Evolutionary conservation across 2,329 filamentous ascomycete genomes (phyloP).

Genomic region (Lasiodiplodia gonubiensis): DNA sequence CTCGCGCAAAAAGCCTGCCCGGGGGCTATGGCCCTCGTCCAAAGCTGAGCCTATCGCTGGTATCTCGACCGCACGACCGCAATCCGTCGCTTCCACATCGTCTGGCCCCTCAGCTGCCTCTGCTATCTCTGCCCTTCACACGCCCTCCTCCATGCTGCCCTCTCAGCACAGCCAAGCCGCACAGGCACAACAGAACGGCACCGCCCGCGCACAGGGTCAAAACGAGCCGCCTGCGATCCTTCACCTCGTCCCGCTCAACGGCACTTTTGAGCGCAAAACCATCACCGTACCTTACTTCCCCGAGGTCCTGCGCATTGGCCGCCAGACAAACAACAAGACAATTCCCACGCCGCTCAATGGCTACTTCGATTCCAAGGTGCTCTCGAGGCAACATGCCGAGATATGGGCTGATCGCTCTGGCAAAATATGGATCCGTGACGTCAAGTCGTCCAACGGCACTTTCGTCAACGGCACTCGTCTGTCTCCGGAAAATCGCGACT

Average conservation of each 20-base stretch:
- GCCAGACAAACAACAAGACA: conserved; percentile 97
- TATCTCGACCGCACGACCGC: conserved; percentile 65
- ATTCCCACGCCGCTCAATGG: conserved; percentile 89
- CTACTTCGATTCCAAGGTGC: conserved; percentile 97
- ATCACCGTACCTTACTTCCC: conserved; percentile 91
- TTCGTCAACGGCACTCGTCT: conserved; percentile 93
- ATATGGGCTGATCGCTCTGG: conserved; percentile 86
- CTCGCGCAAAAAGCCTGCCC: conserved; percentile 56
- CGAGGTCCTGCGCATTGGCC: conserved; percentile 92
- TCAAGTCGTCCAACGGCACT: conserved; percentile 98
- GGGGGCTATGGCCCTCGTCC: conserved; percentile 67
- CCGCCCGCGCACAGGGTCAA: conserved; percentile 46
- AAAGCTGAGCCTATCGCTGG: conserved; percentile 71
- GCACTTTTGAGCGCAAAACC: conserved; percentile 95
- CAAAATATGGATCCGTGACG: conserved; percentile 94
- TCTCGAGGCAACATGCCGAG: conserved; percentile 94
- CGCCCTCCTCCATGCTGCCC: conserved; percentile 66
- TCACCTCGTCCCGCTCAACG: conserved; percentile 87
- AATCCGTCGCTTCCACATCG: conserved; percentile 64
- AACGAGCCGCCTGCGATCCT: conserved; percentile 76
- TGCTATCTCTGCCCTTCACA: conserved; percentile 67
- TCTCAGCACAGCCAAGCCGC: conserved; percentile 73
- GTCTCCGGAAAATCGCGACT: conserved; percentile 94
- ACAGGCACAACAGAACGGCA: conserved; percentile 64
- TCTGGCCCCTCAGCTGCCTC: conserved; percentile 65